phyloP scores from a whole-genome alignment of 1,284 basidiomycete species.

The Cutaneotrichosporon dermatis region DNA sequence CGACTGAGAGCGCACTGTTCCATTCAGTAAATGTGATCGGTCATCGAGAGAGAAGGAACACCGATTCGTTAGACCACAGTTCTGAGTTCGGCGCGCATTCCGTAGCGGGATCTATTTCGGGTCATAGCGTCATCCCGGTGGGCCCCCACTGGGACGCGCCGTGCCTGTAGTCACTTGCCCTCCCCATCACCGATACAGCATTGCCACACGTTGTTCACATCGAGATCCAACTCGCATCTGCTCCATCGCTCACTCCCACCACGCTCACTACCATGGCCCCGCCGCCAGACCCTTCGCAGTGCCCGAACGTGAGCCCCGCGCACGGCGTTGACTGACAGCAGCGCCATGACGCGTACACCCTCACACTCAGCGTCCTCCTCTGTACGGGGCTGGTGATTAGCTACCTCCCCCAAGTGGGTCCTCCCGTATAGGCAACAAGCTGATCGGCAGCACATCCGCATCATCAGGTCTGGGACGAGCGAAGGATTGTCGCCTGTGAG shows the following conservation, averaged over 20 bases:
- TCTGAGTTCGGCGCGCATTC: not conserved
- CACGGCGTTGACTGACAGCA: conserved; percentile 2
- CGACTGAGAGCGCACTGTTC: too few relatives aligned
- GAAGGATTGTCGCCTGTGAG: conserved; percentile 74
- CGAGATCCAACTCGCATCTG: too few relatives aligned
- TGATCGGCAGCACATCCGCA: conserved; percentile 27
- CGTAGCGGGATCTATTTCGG: not conserved
- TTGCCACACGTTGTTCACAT: too few relatives aligned
- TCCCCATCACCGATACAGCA: too few relatives aligned
- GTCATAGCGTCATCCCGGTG: too few relatives aligned
- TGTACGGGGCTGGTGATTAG: conserved; percentile 77
- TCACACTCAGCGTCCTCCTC: conserved; percentile 67
- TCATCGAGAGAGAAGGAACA: too few relatives aligned
- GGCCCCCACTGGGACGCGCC: too few relatives aligned
- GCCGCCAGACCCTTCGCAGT: conserved; percentile 7
- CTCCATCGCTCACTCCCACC: too few relatives aligned
- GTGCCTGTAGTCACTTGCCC: too few relatives aligned
- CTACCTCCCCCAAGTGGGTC: conserved; percentile 75
- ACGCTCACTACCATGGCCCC: not conserved
- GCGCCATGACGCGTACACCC: conserved; percentile 47
- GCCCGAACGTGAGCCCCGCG: conserved; percentile 18
- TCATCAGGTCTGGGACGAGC: conserved; percentile 61
- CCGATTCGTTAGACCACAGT: too few relatives aligned
- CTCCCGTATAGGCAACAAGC: not conserved
- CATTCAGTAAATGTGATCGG: too few relatives aligned